These are phyloP conservation scores for Alternaria atra DNA, from an alignment of 2,329 filamentous ascomycete genomes.

Conservation along the genomic window DNA sequence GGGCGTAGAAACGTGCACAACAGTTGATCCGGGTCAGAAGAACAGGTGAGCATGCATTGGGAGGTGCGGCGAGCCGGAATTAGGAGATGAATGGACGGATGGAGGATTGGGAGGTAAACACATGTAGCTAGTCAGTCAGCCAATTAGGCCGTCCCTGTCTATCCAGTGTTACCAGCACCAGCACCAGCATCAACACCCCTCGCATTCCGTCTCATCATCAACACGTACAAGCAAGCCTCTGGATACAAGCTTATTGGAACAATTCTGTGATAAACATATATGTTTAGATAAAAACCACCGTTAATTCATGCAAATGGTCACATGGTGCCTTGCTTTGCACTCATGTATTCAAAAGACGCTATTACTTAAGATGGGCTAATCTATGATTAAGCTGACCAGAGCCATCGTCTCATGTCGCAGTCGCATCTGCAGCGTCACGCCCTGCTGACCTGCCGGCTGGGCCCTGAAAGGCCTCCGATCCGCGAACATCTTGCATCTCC, in stretches of 20 bases:
- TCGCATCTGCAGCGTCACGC: slow-evolving; percentile 22
- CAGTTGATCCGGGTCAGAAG: slow-evolving; percentile 28
- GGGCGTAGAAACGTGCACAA: slow-evolving; percentile 21
- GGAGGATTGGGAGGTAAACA: slow-evolving; percentile 47
- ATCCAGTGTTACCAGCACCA: slow-evolving; percentile 44
- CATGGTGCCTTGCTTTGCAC: neutral
- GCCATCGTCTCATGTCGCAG: slow-evolving; percentile 18
- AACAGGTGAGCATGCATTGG: slow-evolving; percentile 41
- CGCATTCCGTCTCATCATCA: slow-evolving; percentile 31
- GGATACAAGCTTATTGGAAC: neutral
- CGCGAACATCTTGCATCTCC: slow-evolving; percentile 71
- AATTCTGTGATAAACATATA: neutral
- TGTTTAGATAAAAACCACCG: neutral
- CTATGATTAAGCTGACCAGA: slow-evolving; percentile 9
- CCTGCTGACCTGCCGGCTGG: slow-evolving; percentile 33
- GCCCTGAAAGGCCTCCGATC: slow-evolving; percentile 46
- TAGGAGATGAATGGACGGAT: slow-evolving; percentile 36
- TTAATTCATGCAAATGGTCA: neutral
- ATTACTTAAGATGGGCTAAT: slow-evolving; percentile 8
- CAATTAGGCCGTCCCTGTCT: slow-evolving; percentile 49
- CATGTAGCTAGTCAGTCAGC: slow-evolving; percentile 47
- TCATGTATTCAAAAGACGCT: slow-evolving; percentile 4
- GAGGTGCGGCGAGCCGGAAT: slow-evolving; percentile 23
- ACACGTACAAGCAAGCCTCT: neutral
- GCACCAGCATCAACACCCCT: slow-evolving; percentile 45